These are phyloP conservation scores for Lathyrus sativus DNA, from an alignment of 306 rosid species.

Conservation along the genomic window DNA sequence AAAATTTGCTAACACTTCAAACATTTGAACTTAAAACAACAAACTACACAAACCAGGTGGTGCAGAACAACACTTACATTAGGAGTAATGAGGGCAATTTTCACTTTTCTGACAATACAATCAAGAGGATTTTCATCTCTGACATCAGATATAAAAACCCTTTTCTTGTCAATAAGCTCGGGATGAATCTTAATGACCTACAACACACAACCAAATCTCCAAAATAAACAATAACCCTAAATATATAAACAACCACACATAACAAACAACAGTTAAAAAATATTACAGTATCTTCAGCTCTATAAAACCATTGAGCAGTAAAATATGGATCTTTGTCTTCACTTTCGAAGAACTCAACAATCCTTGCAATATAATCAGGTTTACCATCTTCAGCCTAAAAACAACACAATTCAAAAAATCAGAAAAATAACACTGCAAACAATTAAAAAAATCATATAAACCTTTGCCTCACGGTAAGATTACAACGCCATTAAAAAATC, in stretches of 20 bases:
- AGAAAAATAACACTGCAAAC: neutral
- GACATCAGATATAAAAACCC: constrained; percentile 47
- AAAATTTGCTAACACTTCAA: neutral
- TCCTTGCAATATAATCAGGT: constrained; percentile 45
- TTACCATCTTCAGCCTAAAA: constrained; percentile 45
- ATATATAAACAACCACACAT: neutral
- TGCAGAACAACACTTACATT: constrained; percentile 10
- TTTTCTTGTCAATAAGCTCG: constrained; percentile 34
- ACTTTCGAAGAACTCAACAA: constrained; percentile 48
- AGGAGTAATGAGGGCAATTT: constrained; percentile 25
- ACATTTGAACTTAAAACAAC: neutral
- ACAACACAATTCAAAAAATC: neutral
- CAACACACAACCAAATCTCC: constrained; percentile 8
- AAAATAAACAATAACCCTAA: neutral
- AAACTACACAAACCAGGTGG: neutral
- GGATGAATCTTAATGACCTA: constrained; percentile 43
- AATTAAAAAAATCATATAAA: no score
- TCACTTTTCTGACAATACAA: constrained; percentile 42
- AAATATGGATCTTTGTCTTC: constrained; percentile 30
- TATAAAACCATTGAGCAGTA: constrained; percentile 50
- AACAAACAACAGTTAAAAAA: neutral
- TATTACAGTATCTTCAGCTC: constrained; percentile 51
- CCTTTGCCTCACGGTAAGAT: no score
- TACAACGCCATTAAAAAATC: no score
- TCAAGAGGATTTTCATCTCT: constrained; percentile 46